A percentile compares a stretch with the other conserved stretches of the same genome.
Evolutionary conservation across 2,329 filamentous ascomycete species (phyloP).

Genomic region (Verticillium tricorpus): DNA sequence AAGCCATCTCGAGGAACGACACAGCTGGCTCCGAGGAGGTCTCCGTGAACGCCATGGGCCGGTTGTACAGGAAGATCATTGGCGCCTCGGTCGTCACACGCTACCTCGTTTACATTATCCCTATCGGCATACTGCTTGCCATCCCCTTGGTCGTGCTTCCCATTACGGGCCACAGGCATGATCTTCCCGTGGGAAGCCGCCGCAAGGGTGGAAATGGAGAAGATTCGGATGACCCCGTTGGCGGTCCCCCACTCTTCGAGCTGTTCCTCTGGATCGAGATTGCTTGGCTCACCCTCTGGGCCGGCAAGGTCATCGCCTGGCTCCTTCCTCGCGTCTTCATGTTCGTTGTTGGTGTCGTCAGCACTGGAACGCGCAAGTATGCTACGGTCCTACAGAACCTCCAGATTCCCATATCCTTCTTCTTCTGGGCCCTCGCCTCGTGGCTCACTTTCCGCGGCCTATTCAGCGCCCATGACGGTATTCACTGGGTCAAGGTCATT

Average conservation of each 20-base stretch:
- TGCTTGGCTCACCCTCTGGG: constrained; percentile 64
- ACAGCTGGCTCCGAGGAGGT: constrained; percentile 46
- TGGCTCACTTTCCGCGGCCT: constrained; percentile 59
- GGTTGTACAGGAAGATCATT: constrained; percentile 60
- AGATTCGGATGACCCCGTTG: too few relatives aligned
- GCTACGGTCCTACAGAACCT: constrained; percentile 60
- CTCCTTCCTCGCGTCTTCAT: constrained; percentile 59
- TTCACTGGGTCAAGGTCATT: constrained; percentile 54
- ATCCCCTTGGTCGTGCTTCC: constrained; percentile 56
- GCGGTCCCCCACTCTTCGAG: constrained; percentile 48
- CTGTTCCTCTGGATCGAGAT: constrained; percentile 68
- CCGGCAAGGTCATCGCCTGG: constrained; percentile 60
- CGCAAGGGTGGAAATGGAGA: too few relatives aligned
- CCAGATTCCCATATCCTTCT: constrained; percentile 62
- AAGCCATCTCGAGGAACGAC: constrained; percentile 36
- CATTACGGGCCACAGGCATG: constrained; percentile 29
- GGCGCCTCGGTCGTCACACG: constrained; percentile 59
- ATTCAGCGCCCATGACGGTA: constrained; percentile 31
- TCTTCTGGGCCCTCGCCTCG: constrained; percentile 62
- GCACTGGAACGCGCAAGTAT: constrained; percentile 66
- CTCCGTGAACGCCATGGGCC: constrained; percentile 60
- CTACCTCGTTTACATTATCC: constrained; percentile 65
- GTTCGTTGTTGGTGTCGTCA: constrained; percentile 65
- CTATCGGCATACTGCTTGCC: constrained; percentile 57
- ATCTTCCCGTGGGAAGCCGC: constrained; percentile 1